Percentiles rank a stretch among this genome's conserved stretches.
These are phyloP conservation scores for Plectosphaerella cucumerina DNA, from an alignment of 2,329 filamentous ascomycete species.

Conservation along the genomic window DNA sequence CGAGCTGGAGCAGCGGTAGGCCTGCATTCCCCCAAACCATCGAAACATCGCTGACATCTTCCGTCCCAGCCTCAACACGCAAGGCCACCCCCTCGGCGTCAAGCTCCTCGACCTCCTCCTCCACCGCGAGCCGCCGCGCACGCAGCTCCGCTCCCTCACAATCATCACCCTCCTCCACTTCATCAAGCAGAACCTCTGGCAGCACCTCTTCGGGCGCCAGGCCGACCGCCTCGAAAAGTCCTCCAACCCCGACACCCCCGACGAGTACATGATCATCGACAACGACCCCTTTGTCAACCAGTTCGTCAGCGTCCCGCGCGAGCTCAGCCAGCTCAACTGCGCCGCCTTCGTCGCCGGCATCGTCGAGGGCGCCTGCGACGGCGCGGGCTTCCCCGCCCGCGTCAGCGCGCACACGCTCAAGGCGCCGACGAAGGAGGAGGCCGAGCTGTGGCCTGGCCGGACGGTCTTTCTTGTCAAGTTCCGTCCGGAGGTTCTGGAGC, in stretches of 20 bases:
- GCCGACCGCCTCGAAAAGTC: conserved; percentile 92
- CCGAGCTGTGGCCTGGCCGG: conserved; percentile 91
- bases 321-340: conserved; percentile 96
- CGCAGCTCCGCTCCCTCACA: conserved; percentile 73
- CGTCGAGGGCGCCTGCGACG: conserved; percentile 93
- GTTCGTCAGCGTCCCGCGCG: conserved; percentile 87
- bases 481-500: conserved; percentile 82
- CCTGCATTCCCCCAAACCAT: background rate
- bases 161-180: conserved; percentile 92
- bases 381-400: conserved; percentile 80
- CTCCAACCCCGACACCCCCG: conserved; percentile 72
- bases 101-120: conserved; percentile 94
- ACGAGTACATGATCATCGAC: conserved; percentile 99
- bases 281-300: conserved; percentile 96
- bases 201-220: conserved; percentile 83
- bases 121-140: conserved; percentile 69
- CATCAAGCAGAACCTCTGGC: conserved; percentile 89
- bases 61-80: conserved; percentile 67
- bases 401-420: conserved; percentile 81
- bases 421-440: conserved; percentile 47
- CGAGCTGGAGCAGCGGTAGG: conserved; percentile 84
- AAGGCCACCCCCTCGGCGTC: conserved; percentile 90
- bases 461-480: conserved; percentile 97
- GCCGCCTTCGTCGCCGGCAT: conserved; percentile 94
- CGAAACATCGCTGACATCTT: background rate